phyloP scores from a whole-genome alignment of 768 basidiomycete genomes.

The Panaeolus cyanescens region DNA sequence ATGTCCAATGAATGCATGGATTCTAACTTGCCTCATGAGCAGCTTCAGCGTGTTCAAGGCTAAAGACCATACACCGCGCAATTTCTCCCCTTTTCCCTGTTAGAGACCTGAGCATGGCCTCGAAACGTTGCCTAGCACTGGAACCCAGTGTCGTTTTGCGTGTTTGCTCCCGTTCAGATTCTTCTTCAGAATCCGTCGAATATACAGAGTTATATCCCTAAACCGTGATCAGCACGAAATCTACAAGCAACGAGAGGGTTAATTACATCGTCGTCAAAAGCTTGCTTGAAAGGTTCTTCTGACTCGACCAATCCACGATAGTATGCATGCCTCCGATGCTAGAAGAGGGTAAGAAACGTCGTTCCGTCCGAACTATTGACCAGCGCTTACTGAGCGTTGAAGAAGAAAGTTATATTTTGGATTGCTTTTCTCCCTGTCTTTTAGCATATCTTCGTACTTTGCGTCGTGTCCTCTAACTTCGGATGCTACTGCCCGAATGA shows the following conservation, averaged over 20 bases:
- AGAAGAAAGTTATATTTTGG: conserved; percentile 82
- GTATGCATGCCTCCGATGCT: conserved; percentile 75
- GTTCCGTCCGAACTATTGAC: conserved; percentile 1
- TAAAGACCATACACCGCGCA: conserved; percentile 96
- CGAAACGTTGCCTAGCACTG: conserved; percentile 81
- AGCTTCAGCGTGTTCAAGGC: conserved; percentile 94
- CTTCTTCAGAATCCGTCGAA: conserved; percentile 93
- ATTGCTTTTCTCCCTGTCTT: conserved; percentile 77
- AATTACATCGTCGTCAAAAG: conserved; percentile 80
- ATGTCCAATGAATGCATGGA: neutral
- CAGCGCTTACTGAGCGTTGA: conserved; percentile 44
- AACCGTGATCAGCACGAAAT: conserved; percentile 5
- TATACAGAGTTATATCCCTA: conserved; percentile 88
- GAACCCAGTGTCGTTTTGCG: conserved; percentile 79
- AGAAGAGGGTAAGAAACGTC: conserved; percentile 10
- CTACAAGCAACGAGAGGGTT: neutral
- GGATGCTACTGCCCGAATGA: conserved; percentile 84
- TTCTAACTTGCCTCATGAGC: conserved; percentile 75
- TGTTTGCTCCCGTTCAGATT: conserved; percentile 83
- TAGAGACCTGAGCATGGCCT: conserved; percentile 86
- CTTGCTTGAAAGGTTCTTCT: conserved; percentile 53
- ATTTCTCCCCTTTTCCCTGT: conserved; percentile 88
- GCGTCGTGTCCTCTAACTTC: conserved; percentile 82
- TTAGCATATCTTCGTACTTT: conserved; percentile 74
- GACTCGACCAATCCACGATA: conserved; percentile 71